Evolutionary conservation across 106 monocot genomes (phyloP), one percentile per base, ranked within the genome.

Genomic region (Apostasia ramifera): DNA sequence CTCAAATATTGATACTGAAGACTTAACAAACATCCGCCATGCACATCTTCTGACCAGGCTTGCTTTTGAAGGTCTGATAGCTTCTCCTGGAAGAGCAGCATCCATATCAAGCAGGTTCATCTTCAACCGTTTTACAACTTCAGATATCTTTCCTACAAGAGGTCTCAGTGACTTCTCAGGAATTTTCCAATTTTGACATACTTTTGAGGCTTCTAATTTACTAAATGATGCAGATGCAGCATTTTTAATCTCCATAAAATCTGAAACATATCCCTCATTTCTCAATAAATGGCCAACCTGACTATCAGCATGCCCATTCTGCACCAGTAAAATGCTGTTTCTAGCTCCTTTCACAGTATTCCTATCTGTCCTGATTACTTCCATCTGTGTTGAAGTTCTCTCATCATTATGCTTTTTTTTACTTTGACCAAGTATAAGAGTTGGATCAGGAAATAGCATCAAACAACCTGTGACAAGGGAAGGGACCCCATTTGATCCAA

Each of bases 81-180:
- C 83, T 70, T 98, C 90, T 9, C 73, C 79, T 59, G 93, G 76
- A 49, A 98, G 63, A 38, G 93, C 90, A 53, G 90, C 93, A 50
- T 98, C 98, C 77, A 98, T 90, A 52, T 98, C 98, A 69, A 98
- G 87, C 63, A 98, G 74, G 61, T 88, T 88, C 13, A 90, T 83
- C 76, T 98, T 98, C 46, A 93, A 70, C 61, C 58, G 74, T 66
- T 78, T 88, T 53, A 92, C 59, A 58, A 98, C 80, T 63, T 83
- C 77, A 68, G 78, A 79, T 59, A 71, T 73, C 74, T 80, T 90
- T 38, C 90, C 93, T 39, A 72, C 64, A 61, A 98, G 63, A 41
- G 83, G 87, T 75, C 72, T 81, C 53, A 87, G 70, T 54, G 98
- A 89, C 53, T 76, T 79, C 42, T 88, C 87, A 0, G 87, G 85